Evolutionary conservation across 768 basidiomycete species (phyloP).

Genomic region (Tricholoma furcatifolium): DNA sequence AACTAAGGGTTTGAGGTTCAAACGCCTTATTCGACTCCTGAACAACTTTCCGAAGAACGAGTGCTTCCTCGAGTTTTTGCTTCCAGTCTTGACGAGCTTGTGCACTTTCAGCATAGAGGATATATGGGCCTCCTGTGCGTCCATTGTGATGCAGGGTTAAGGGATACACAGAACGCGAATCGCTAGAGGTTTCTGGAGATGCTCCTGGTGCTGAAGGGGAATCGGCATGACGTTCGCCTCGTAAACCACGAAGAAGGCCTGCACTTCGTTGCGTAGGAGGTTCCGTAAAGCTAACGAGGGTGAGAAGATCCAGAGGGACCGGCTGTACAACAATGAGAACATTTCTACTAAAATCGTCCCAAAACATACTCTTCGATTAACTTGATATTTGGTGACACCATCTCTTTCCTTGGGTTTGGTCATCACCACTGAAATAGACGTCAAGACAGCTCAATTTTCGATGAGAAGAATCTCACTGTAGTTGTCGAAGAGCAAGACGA

Average conservation of each 20-base stretch:
- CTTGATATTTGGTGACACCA: slow-evolving; percentile 70
- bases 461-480: slow-evolving; percentile 60
- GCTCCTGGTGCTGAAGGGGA: slow-evolving; percentile 18
- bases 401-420: slow-evolving; percentile 84
- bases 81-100: slow-evolving; percentile 86
- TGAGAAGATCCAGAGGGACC: slow-evolving; percentile 88
- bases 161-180: slow-evolving; percentile 81
- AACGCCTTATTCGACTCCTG: slow-evolving; percentile 96
- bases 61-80: slow-evolving; percentile 83
- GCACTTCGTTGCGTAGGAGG: slow-evolving; percentile 71
- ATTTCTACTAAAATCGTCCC: too few relatives aligned
- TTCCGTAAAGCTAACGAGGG: slow-evolving; percentile 81
- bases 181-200: slow-evolving; percentile 43
- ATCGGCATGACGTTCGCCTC: slow-evolving; percentile 36
- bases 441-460: slow-evolving; percentile 11
- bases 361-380: slow-evolving; percentile 37
- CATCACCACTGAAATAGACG: slow-evolving; percentile 68
- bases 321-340: slow-evolving; percentile 50
- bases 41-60: slow-evolving; percentile 79
- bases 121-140: slow-evolving; percentile 81
- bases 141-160: slow-evolving; percentile 90
- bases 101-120: slow-evolving; percentile 81
- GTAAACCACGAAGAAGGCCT: slow-evolving; percentile 69
- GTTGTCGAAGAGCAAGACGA: slow-evolving; percentile 92
- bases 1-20: slow-evolving; percentile 86